phyloP scores from a whole-genome alignment of 2,329 filamentous ascomycete genomes.

The Raffaelea arxii region DNA sequence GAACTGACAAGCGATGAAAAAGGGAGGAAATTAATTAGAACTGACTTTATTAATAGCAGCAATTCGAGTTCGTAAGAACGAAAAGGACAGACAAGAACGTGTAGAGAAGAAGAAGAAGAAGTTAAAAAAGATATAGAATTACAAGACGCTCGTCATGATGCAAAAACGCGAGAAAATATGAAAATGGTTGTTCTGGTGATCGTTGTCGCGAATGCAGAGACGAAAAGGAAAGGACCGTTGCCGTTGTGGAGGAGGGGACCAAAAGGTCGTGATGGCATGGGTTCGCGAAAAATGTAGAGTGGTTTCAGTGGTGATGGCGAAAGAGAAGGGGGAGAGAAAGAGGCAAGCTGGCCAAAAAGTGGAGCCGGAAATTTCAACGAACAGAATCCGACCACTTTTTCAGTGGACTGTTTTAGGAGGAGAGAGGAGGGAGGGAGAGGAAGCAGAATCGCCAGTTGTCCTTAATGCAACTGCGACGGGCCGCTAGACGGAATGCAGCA shows the following conservation, averaged over 20 bases:
- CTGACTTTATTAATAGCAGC: slow-evolving; percentile 6
- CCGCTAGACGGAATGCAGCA: no score
- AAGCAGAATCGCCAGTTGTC: no score
- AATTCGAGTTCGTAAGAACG: background rate
- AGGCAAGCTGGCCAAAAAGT: background rate
- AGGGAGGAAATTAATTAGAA: background rate
- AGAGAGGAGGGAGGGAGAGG: no score
- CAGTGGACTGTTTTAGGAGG: no score
- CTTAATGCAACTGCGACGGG: no score
- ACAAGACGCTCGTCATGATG: background rate
- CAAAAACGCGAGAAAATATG: background rate
- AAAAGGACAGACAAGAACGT: background rate
- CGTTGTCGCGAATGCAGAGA: no score
- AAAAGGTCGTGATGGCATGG: background rate
- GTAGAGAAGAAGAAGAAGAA: background rate
- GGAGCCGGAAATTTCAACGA: background rate
- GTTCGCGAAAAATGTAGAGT: background rate
- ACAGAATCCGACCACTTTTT: background rate
- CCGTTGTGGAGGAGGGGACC: background rate
- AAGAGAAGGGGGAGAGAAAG: background rate
- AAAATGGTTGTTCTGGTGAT: background rate
- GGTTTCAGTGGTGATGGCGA: background rate
- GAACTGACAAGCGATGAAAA: background rate
- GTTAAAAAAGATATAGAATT: background rate
- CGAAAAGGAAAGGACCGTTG: no score